Base-by-base conservation (phyloP, 1,284 basidiomycete species). In the Ustilago crameri region DNA sequence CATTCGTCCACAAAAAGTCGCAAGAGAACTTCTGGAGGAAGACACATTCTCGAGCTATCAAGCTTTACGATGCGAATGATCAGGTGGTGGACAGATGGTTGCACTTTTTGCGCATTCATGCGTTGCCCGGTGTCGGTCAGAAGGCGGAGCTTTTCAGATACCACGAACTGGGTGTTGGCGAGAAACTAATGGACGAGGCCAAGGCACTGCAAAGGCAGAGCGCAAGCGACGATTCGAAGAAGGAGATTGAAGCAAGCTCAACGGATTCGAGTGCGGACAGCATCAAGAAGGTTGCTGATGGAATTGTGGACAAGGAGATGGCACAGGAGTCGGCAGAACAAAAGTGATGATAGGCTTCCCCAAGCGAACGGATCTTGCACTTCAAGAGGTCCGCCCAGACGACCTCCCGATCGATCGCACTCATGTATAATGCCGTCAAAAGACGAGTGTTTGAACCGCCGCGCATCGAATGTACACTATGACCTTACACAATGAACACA, bases 11-110 rank as follows among this genome's bases (percentile, higher is more conserved):
- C 85, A 98, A 98, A 84, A 97, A 96, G 85, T 87, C 88, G 20
- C 94, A 97, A 85, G 94, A 98, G 86, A 98, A 98, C 85, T 98
- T 97, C 84, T 91, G 93, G 84, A 86, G 93, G 30, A 87, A 87
- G 78, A 91, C 91, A 55, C 91, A 95, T 82, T 91, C 91, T 78
- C 87, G 95, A 15, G 88, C 88, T 22, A 89, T 98, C 85, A 95
- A 95, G 85, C 91, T 94, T 1, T 98, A 88, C 87, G 95, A 98
- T 84, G 89, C 93, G 10, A 88, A 94, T 77, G 86, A 88, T 1
- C 88, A 90, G 68, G 90, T 93, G 2, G 87, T 98, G 7, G 89
- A 92, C 47, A 86, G 89, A 54, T 95, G 91, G 91, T 85, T 94
- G 51, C 86, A 88, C 70, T 98, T 96, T 83, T 82, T 98, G 51